Evolutionary conservation across 345 rosid species (phyloP), one percentile per base, ranked within the genome.

Genomic region (Trapa bicornis): DNA sequence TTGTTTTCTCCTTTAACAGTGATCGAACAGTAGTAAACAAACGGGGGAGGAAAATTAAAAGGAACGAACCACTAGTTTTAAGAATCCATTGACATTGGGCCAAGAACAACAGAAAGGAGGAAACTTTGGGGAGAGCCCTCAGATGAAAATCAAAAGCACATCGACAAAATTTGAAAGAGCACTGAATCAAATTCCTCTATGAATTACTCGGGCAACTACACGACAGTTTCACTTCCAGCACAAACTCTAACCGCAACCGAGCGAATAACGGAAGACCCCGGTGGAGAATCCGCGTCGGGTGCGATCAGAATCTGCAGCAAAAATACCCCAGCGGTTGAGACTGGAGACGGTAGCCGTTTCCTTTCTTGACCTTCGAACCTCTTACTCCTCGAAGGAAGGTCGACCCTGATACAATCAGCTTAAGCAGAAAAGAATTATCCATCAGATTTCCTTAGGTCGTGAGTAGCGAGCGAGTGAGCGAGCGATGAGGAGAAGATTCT

Each of bases 31-130:
- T 33, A 53, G 32, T 67, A 11, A 53, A 53, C 57, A 48, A 69
- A 50, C 54, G 47, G 61, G 50, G 60, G 7, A 41, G 7, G 7
- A 58, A 61, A 61, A 45, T 45, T 60, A 14, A 37, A 22, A 69
- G 41, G 47, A 61, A 69, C 47, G 57, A 61, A 61, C 71, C 37
- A 61, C 65, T 45, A 39, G 56, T 61, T 61, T 35, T 33, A 60
- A 69, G 65, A 69, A 69, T 69, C 71, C 65, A 69, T 63, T 69
- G 71, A 61, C 64, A 61, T 41, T 69, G 71, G 47, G 47, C 63
- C 63, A 10, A 58, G 15, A 35, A 33, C 63, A 37, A 47, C 36
- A 43, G 22, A 58, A 58, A 32, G 63, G 63, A 32, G 37, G 63
- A 58, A 58, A 35, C 63, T 58, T 58, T 58, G 16, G 63, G 11